Conservation (phyloP, 2,329 filamentous ascomycete genomes). For the Pseudogymnoascus verrucosus region DNA sequence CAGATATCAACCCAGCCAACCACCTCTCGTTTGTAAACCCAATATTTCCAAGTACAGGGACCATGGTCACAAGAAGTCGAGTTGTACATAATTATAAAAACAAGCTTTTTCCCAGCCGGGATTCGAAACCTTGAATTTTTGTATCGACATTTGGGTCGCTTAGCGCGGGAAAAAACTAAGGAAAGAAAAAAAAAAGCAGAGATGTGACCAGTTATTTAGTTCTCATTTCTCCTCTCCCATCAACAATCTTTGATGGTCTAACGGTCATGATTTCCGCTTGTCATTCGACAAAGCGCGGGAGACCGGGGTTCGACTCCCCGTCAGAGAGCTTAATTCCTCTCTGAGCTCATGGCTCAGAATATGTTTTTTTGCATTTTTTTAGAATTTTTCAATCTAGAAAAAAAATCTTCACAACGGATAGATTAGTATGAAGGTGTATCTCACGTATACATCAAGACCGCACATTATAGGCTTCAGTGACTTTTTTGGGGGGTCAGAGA, state of each 20-base stretch:
- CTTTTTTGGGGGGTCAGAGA: neutral
- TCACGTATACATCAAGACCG: neutral
- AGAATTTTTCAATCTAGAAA: neutral
- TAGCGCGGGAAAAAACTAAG: no score
- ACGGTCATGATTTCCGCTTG: constrained; percentile 33
- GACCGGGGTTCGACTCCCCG: constrained; percentile 13
- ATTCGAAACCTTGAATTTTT: no score
- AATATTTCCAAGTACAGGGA: no score
- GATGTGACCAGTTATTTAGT: no score
- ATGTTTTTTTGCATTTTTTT: neutral
- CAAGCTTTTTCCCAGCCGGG: no score
- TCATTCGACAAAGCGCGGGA: constrained; percentile 20
- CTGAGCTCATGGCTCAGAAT: constrained; percentile 9
- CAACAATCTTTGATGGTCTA: constrained; percentile 28
- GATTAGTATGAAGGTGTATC: neutral
- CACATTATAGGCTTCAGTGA: neutral
- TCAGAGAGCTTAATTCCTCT: constrained; percentile 9
- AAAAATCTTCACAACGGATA: neutral
- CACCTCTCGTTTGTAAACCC: no score
- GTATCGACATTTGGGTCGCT: no score
- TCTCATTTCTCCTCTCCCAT: neutral
- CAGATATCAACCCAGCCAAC: no score
- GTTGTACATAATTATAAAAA: no score
- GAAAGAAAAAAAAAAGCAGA: no score
- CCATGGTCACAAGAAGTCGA: no score